These are phyloP conservation scores for Penicillium silybi DNA, from an alignment of 495 filamentous ascomycete genomes.

Conservation along the genomic window DNA sequence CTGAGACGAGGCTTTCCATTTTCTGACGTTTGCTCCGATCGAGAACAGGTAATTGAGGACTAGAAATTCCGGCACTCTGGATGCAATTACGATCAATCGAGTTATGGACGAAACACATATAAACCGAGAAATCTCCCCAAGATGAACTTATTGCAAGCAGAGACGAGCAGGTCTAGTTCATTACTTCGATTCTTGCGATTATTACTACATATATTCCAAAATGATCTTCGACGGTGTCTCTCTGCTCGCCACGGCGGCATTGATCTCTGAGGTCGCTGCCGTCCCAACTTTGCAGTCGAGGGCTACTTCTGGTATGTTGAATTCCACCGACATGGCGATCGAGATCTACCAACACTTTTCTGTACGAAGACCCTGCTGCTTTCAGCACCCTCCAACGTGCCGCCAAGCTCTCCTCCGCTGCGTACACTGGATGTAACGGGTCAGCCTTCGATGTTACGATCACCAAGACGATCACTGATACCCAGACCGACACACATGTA, in stretches of 20 bases:
- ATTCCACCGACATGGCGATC: neutral
- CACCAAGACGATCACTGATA: conserved; percentile 26
- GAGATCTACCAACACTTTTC: neutral
- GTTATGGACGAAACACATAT: too few species aligned
- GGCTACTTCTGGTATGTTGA: conserved; percentile 16
- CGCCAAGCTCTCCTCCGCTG: conserved; percentile 34
- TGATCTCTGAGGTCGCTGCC: conserved; percentile 14
- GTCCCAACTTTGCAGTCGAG: conserved; percentile 10
- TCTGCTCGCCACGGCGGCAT: conserved; percentile 2
- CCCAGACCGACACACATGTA: conserved; percentile 27
- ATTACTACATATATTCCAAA: neutral
- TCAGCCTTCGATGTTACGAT: conserved; percentile 32
- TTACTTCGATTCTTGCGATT: neutral
- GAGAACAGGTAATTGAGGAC: neutral
- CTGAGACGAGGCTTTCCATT: neutral
- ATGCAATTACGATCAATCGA: too few species aligned
- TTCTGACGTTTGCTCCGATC: neutral
- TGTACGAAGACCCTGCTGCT: conserved; percentile 20
- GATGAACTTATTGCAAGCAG: too few species aligned
- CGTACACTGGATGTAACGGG: conserved; percentile 25
- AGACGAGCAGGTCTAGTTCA: neutral
- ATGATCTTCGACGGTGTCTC: conserved; percentile 10
- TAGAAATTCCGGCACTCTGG: neutral
- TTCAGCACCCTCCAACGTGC: conserved; percentile 24
- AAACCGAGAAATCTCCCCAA: too few species aligned